Conservation (phyloP, 202 grass and related monocot species). For the Tripidium arundinaceum region DNA sequence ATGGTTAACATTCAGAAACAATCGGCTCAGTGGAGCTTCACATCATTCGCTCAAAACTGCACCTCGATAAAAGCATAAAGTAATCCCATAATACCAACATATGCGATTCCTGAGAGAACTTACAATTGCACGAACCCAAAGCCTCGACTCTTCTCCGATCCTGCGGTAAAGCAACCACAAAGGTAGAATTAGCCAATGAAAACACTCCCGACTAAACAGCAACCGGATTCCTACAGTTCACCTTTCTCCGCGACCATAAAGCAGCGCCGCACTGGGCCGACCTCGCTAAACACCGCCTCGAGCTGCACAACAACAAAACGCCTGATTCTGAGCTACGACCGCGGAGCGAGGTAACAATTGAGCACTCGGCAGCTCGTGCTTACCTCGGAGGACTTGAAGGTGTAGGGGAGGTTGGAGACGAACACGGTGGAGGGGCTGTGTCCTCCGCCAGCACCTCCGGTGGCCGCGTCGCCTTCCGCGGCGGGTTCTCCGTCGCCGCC, state of each 20-base stretch:
- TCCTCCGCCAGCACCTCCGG: constrained; percentile 11
- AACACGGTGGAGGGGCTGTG: constrained; percentile 77
- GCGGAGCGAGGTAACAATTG: neutral
- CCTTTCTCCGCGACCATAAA: constrained; percentile 87
- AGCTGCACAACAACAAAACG: constrained; percentile 41
- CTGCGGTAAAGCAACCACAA: constrained; percentile 34
- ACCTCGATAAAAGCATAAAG: neutral
- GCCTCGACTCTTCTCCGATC: constrained; percentile 66
- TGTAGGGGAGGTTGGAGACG: constrained; percentile 86
- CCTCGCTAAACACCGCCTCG: constrained; percentile 76
- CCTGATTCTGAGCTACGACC: neutral
- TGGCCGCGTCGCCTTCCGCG: constrained; percentile 1
- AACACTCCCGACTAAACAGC: neutral
- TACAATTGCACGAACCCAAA: constrained; percentile 94
- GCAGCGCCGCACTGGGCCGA: constrained; percentile 80
- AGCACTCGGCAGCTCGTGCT: neutral
- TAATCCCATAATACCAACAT: neutral
- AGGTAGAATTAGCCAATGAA: neutral
- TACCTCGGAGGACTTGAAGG: constrained; percentile 80
- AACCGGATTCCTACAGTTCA: neutral
- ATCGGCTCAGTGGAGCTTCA: neutral
- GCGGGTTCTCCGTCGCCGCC: constrained; percentile 4
- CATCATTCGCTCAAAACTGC: neutral
- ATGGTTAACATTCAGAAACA: neutral
- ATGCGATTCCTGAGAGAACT: constrained; percentile 35